A percentile compares a stretch with the other conserved stretches of the same genome.
Conservation (phyloP, 2,329 filamentous ascomycete genomes). For the Curvularia spicifera region DNA sequence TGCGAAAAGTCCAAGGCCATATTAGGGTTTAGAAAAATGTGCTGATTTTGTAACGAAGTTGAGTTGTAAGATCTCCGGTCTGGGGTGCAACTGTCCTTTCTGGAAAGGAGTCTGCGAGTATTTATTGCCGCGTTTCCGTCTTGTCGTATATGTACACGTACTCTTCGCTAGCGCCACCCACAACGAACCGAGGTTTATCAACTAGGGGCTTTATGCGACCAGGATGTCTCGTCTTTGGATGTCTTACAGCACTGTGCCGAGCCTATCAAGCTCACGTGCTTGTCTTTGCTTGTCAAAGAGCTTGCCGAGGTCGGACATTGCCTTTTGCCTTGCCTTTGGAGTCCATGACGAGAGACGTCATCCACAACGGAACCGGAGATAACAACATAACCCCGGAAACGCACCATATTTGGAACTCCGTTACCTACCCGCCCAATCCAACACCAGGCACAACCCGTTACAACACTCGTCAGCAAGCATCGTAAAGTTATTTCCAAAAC, state of each 20-base stretch:
- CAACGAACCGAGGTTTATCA: not conserved
- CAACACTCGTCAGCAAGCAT: no score
- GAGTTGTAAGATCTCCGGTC: no score
- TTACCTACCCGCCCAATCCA: no score
- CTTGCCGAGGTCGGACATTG: not conserved
- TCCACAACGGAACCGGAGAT: not conserved
- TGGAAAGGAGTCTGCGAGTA: not conserved
- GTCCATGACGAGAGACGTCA: not conserved
- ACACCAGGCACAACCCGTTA: no score
- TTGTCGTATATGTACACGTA: not conserved
- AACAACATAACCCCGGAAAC: not conserved
- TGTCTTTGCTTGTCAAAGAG: not conserved
- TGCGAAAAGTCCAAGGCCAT: constrained; percentile 15
- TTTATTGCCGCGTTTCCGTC: not conserved
- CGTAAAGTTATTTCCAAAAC: no score
- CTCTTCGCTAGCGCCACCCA: not conserved
- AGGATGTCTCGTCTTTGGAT: not conserved
- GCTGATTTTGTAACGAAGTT: not conserved
- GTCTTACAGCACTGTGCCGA: not conserved
- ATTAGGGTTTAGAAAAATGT: not conserved
- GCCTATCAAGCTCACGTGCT: not conserved
- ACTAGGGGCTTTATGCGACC: not conserved
- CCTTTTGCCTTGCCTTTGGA: not conserved
- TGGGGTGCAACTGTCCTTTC: not conserved
- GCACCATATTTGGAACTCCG: no score